phyloP scores from a whole-genome alignment of 176 grass and related monocot species.

The Thinopyrum elongatum region DNA sequence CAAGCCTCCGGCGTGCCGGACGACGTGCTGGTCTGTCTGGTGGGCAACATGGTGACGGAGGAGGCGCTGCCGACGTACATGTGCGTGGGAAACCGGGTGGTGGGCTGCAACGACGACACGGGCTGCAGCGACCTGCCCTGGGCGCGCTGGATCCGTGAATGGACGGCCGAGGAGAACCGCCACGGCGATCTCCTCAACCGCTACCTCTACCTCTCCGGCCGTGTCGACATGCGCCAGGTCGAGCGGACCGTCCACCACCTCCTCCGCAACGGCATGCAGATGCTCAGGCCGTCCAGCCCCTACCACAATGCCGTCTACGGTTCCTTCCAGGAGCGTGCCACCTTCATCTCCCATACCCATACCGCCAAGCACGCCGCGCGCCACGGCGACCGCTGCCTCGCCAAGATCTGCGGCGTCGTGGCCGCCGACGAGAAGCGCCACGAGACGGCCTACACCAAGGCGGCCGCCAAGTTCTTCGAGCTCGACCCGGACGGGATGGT shows the following conservation, averaged over 20 bases:
- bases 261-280: conserved; percentile 38
- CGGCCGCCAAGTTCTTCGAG: neutral
- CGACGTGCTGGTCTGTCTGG: conserved; percentile 6
- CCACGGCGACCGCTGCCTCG: conserved; percentile 20
- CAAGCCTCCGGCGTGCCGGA: neutral
- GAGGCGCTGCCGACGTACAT: conserved; percentile 19
- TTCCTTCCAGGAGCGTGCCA: conserved; percentile 6
- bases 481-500: conserved; percentile 15
- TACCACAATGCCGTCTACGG: neutral
- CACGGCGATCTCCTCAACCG: conserved; percentile 61
- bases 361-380: neutral
- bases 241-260: conserved; percentile 33
- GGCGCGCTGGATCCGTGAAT: conserved; percentile 27
- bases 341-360: neutral
- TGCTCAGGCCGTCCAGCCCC: neutral
- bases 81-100: conserved; percentile 1
- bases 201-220: conserved; percentile 39
- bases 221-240: conserved; percentile 49
- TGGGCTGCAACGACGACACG: neutral
- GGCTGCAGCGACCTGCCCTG: conserved; percentile 8
- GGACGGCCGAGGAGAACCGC: conserved; percentile 79
- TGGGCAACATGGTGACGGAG: conserved; percentile 17
- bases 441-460: neutral
- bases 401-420: conserved; percentile 5
- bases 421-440: conserved; percentile 21